Conservation (phyloP, 139 green algal genomes). For the Chlamydomonas sp. region DNA sequence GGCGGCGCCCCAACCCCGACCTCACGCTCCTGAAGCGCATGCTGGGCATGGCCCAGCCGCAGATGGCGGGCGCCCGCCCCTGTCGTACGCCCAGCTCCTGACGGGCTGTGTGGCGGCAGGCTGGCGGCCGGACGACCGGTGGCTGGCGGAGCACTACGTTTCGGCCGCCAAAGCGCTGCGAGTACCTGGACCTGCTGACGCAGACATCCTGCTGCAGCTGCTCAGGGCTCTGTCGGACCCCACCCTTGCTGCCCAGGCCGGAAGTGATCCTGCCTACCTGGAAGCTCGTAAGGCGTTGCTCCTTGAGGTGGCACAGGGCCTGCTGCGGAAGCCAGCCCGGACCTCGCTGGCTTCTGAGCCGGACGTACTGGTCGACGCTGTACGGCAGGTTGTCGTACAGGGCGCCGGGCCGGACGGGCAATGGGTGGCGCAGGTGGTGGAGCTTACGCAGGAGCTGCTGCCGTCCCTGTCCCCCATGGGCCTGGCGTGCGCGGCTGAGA, state of each 20-base stretch:
- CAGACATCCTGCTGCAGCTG: too few species aligned
- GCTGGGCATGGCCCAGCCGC: not conserved
- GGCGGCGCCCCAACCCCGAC: not conserved
- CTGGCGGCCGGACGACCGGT: not conserved
- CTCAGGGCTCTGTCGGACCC: too few species aligned
- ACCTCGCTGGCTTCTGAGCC: not conserved
- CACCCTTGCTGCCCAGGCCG: too few species aligned
- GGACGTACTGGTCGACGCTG: not conserved
- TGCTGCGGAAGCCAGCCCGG: not conserved
- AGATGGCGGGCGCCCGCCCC: not conserved
- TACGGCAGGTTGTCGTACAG: not conserved
- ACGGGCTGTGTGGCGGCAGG: not conserved
- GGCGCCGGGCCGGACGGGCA: not conserved
- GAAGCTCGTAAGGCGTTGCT: not conserved
- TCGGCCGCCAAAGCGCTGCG: not conserved
- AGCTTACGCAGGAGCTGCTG: not conserved
- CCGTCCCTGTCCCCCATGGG: not conserved
- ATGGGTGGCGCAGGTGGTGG: not conserved
- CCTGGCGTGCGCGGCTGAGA: not conserved
- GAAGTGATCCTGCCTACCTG: not conserved
- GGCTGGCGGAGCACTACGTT: not conserved
- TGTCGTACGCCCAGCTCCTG: not conserved
- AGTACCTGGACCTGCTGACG: too few species aligned
- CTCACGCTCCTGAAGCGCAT: not conserved
- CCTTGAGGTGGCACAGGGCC: not conserved